Evolutionary conservation across 768 basidiomycete species (phyloP).

Genomic region (Boletus huronensis): DNA sequence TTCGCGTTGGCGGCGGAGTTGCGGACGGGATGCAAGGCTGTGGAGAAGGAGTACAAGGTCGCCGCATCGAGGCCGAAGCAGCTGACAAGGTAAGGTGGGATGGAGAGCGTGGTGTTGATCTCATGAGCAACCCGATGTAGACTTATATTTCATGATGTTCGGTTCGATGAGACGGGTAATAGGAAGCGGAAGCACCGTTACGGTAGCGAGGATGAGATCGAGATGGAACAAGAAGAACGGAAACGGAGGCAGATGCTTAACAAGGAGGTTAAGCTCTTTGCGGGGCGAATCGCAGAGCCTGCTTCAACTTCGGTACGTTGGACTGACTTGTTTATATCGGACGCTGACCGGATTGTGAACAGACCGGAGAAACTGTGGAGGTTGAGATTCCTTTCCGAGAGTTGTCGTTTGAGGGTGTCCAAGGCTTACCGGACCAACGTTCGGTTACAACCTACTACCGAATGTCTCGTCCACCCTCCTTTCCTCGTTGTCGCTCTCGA

Average conservation of each 20-base stretch:
- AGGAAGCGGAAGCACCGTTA: conserved; percentile 95
- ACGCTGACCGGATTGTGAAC: conserved; percentile 14
- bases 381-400: conserved; percentile 97
- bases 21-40: conserved; percentile 82
- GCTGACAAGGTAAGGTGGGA: conserved; percentile 42
- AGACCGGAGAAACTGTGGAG: conserved; percentile 78
- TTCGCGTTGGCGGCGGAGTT: too few species aligned
- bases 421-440: conserved; percentile 88
- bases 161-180: too few species aligned
- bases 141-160: conserved; percentile 86
- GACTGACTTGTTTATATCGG: background rate
- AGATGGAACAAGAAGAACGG: conserved; percentile 96
- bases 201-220: conserved; percentile 98
- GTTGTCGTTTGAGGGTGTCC: conserved; percentile 94
- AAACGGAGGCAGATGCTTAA: conserved; percentile 86
- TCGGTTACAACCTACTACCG: conserved; percentile 92
- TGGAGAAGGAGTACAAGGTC: conserved; percentile 57
- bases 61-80: conserved; percentile 55
- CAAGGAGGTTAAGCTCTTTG: conserved; percentile 91
- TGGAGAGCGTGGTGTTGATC: too few species aligned
- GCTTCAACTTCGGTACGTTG: conserved; percentile 65
- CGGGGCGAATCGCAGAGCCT: conserved; percentile 88
- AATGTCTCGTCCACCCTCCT: conserved; percentile 92
- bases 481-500: conserved; percentile 80
- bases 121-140: conserved; percentile 33